Evolutionary conservation across 495 filamentous ascomycete species (phyloP), one percentile per base, ranked within the genome.

Genomic region (Podospora sp.): DNA sequence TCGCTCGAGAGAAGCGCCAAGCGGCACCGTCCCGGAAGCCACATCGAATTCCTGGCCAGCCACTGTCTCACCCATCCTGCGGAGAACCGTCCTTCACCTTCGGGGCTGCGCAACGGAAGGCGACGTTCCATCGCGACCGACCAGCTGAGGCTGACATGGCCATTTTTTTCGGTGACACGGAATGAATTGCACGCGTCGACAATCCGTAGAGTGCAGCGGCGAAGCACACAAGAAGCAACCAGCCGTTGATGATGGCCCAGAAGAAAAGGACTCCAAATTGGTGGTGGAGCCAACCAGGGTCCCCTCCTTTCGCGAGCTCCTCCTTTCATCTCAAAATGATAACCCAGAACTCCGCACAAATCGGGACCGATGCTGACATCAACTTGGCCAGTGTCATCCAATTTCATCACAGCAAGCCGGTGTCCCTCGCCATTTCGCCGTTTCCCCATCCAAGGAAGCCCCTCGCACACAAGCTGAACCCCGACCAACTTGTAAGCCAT

Each of bases 1-100:
- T 33, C 18, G 21, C 26, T 5, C 24, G 33, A 33, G n/a, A 59
- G 56, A 59, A 59, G 55, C 56, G 56, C 56, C 56, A 59, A 59
- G 56, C 22, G 52, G 21, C n/a, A 29, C 21, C n/a, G 25, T 27
- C 56, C 56, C 33, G 18, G 18, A 26, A 59, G 26, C 56, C 22
- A 33, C 56, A 33, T 59, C 56, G 56, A 20, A n/a, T 26, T 59
- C 56, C 56, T 11, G 25, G 24, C 11, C 24, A n/a, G 21, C 22
- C 22, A n/a, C 26, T 59, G 56, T 59, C 56, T 59, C 56, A 59
- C 56, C 27, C 24, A 33, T 33, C 56, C 52, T 26, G 20, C 21
- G 8, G 24, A 55, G 52, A 22, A 46, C 5, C 40, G 16, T 46
- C 40, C n/a, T 14, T 14, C 40, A 14, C 40, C 14, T 14, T 11